These are phyloP conservation scores for Phytopythium mirpurense DNA, from an alignment of 352 stramenopile species.

Conservation along the genomic window DNA sequence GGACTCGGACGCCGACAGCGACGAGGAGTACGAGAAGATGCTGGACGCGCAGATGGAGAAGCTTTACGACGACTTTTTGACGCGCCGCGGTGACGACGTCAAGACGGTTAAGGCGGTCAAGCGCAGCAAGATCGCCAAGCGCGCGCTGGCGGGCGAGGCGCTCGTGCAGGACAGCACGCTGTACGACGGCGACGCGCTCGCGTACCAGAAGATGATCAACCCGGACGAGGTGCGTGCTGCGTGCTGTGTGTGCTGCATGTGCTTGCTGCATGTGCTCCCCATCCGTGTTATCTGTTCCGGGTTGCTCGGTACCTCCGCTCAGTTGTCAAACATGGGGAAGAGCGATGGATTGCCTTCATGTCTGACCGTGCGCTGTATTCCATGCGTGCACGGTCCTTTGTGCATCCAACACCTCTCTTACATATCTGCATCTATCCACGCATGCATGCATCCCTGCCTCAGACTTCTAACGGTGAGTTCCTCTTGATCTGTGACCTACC, in stretches of 20 bases:
- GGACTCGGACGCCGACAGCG: conserved; percentile 48
- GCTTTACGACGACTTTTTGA: conserved; percentile 79
- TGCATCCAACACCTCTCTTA: conserved; percentile 50
- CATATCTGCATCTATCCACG: conserved; percentile 6
- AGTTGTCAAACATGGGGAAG: conserved; percentile 91
- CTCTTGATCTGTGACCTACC: conserved; percentile 15
- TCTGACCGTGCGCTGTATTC: conserved; percentile 59
- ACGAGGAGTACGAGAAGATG: conserved; percentile 76
- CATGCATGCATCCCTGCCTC: not conserved
- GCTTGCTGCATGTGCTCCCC: conserved; percentile 39
- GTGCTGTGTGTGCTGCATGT: conserved; percentile 15
- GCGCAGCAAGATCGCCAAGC: conserved; percentile 81
- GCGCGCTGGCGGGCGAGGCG: conserved; percentile 71
- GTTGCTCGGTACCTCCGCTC: conserved; percentile 82
- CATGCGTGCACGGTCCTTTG: conserved; percentile 61
- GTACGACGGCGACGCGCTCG: conserved; percentile 73
- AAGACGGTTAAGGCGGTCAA: conserved; percentile 86
- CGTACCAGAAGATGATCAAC: conserved; percentile 87
- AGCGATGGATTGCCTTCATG: conserved; percentile 74
- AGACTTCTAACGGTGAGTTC: not conserved
- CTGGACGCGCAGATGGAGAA: conserved; percentile 84
- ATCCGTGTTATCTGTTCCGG: conserved; percentile 91
- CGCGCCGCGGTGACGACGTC: conserved; percentile 63
- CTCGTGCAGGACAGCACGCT: conserved; percentile 76
- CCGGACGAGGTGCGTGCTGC: conserved; percentile 70